Conservation (phyloP, 495 filamentous ascomycete species). For the Lentithecium fluviatile region DNA sequence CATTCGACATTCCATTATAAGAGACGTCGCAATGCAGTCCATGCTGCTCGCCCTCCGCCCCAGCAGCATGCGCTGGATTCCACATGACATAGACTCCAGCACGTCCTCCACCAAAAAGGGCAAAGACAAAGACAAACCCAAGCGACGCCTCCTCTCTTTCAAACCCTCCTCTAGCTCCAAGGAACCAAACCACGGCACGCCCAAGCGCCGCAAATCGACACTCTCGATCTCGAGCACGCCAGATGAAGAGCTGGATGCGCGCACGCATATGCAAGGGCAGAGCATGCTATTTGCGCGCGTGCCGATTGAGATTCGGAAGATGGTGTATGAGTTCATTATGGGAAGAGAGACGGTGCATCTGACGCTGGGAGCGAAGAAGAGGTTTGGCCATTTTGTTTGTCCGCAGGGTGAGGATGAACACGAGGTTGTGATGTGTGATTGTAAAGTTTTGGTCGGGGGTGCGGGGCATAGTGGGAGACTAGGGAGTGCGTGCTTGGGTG, state of each 20-base stretch:
- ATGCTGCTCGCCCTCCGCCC: conserved; percentile 20
- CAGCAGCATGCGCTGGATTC: conserved; percentile 19
- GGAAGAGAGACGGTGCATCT: conserved; percentile 25
- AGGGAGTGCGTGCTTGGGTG: not conserved
- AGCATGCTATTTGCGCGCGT: conserved; percentile 21
- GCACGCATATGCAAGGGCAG: conserved; percentile 15
- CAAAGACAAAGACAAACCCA: too few species aligned
- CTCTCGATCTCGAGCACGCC: conserved; percentile 2
- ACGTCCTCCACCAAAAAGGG: not conserved
- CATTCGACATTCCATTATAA: too few species aligned
- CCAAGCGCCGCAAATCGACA: conserved; percentile 15
- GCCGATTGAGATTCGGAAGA: conserved; percentile 28
- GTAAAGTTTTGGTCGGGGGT: conserved; percentile 24
- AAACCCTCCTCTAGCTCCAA: not conserved
- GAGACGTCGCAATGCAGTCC: not conserved
- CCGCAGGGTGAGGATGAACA: conserved; percentile 29
- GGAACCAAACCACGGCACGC: not conserved
- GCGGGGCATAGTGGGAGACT: conserved; percentile 6
- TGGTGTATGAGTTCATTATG: conserved; percentile 25
- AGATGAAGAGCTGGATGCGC: conserved; percentile 13
- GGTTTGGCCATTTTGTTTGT: conserved; percentile 32
- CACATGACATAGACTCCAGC: conserved; percentile 12
- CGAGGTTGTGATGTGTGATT: conserved; percentile 9
- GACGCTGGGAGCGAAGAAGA: conserved; percentile 14
- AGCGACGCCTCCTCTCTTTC: not conserved